Conservation (phyloP, 2,329 filamentous ascomycete species). For the Cladosporium sp. region DNA sequence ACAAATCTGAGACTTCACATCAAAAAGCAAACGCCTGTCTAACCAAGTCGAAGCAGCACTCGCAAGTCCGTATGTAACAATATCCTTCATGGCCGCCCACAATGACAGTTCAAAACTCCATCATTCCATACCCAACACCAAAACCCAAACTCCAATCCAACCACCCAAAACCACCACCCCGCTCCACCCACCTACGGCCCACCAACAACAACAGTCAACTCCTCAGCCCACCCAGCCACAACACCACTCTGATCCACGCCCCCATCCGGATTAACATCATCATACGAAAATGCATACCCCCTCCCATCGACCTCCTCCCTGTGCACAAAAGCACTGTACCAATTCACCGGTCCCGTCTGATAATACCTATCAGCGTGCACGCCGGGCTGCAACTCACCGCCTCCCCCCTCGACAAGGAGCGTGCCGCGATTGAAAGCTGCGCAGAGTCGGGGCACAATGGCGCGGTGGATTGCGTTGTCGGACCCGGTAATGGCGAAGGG, state of each 20-base stretch:
- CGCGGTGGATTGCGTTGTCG: constrained; percentile 42
- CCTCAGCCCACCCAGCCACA: constrained; percentile 40
- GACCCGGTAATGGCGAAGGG: constrained; percentile 49
- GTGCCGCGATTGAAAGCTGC: constrained; percentile 75
- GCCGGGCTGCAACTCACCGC: constrained; percentile 45
- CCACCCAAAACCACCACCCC: too few species aligned
- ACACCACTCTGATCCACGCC: constrained; percentile 51
- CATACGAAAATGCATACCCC: constrained; percentile 66
- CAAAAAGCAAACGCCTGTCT: too few species aligned
- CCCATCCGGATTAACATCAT: constrained; percentile 60
- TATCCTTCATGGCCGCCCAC: too few species aligned
- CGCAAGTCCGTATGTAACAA: too few species aligned
- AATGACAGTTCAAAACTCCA: too few species aligned
- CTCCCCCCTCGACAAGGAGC: constrained; percentile 49
- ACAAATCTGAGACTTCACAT: too few species aligned
- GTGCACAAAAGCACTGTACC: constrained; percentile 60
- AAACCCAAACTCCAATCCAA: too few species aligned
- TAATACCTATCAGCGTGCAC: constrained; percentile 43
- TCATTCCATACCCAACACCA: too few species aligned
- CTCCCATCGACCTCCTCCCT: constrained; percentile 53
- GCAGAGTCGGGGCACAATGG: constrained; percentile 68
- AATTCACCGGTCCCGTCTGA: constrained; percentile 37
- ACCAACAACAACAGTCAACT: constrained; percentile 47
- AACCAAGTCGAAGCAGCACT: too few species aligned
- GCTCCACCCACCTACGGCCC: constrained; percentile 28